phyloP scores from a whole-genome alignment of 352 stramenopile species.

The Globisporangium irregulare region DNA sequence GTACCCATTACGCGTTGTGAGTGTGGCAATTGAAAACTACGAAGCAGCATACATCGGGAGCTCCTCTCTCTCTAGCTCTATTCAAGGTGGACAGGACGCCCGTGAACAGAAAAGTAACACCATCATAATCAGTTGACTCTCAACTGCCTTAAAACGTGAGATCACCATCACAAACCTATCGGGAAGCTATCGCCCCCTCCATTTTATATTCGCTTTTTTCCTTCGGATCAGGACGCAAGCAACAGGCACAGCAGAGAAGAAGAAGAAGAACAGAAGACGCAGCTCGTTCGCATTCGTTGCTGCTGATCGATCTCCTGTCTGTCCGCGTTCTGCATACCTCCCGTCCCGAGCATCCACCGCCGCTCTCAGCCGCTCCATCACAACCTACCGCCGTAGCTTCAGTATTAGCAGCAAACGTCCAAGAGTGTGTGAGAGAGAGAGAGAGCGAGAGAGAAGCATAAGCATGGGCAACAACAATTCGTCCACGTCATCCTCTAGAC shows the following conservation, averaged over 20 bases:
- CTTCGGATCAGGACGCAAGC: neutral
- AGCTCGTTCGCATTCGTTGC: neutral
- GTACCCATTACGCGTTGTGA: neutral
- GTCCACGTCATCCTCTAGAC: slow-evolving; percentile 35
- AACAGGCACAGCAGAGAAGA: neutral
- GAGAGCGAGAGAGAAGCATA: neutral
- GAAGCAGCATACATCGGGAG: slow-evolving; percentile 2
- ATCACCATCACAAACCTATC: neutral
- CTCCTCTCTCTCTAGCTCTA: neutral
- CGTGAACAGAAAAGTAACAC: neutral
- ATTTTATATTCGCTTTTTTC: neutral
- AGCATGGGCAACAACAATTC: slow-evolving; percentile 62
- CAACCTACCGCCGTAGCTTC: neutral
- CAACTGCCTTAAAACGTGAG: neutral
- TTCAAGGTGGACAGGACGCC: neutral
- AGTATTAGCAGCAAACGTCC: neutral
- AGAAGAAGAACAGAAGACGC: neutral
- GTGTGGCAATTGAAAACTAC: neutral
- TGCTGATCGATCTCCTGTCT: neutral
- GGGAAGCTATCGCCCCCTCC: neutral
- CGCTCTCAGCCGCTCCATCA: neutral
- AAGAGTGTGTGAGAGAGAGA: neutral
- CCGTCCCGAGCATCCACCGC: neutral
- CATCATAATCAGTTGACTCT: slow-evolving; percentile 6
- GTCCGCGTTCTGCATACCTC: neutral